phyloP scores from a whole-genome alignment of 2,329 filamentous ascomycete genomes.

The Colletotrichum sp. region DNA sequence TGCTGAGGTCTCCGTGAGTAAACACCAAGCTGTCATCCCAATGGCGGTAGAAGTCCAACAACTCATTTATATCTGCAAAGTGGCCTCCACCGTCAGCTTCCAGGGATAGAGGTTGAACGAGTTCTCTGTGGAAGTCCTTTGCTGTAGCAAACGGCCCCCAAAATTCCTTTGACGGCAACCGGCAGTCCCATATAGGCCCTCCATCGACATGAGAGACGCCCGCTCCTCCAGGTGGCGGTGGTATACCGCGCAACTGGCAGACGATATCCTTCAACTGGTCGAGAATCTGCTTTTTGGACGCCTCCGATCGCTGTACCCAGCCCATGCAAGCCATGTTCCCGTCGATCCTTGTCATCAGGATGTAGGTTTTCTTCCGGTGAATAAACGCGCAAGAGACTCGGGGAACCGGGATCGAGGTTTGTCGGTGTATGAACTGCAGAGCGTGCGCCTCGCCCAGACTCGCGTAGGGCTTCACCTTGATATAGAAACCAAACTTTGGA shows the following conservation, averaged over 20 bases:
- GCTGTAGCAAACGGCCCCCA: constrained; percentile 28
- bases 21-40: neutral
- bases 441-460: constrained; percentile 42
- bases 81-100: neutral
- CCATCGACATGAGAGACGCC: constrained; percentile 22
- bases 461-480: constrained; percentile 35
- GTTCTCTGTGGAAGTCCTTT: neutral
- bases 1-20: constrained; percentile 29
- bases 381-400: constrained; percentile 45
- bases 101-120: neutral
- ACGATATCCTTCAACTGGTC: constrained; percentile 24
- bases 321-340: constrained; percentile 24
- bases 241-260: constrained; percentile 19
- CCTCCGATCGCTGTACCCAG: constrained; percentile 20
- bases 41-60: neutral
- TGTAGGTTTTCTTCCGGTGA: constrained; percentile 38
- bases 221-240: neutral
- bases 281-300: constrained; percentile 24
- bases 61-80: neutral
- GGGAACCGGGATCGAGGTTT: constrained; percentile 49
- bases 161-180: constrained; percentile 20
- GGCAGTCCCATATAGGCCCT: constrained; percentile 26
- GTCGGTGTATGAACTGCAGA: constrained; percentile 41
- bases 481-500: constrained; percentile 9
- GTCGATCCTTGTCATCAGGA: constrained; percentile 44